Base-by-base conservation (phyloP, 176 grass and related monocot genomes). In the Calamus simplicifolius region DNA sequence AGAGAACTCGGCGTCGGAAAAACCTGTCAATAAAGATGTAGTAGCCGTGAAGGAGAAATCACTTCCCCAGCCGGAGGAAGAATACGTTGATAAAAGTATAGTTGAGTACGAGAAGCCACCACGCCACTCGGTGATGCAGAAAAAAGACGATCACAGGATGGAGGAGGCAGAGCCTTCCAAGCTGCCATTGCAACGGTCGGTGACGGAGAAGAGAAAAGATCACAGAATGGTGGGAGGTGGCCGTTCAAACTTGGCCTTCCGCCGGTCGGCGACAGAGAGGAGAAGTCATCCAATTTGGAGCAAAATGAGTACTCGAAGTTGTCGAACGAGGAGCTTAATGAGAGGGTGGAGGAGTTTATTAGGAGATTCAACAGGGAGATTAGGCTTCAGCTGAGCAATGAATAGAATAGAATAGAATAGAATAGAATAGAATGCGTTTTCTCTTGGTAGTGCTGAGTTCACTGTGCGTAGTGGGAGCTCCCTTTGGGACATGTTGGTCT, bases 321-420 rank as follows among this genome's bases (percentile, higher is more conserved):
- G 61, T 86, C 73, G 5, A 66, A 89, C 52, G 90, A 95, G 77
- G 90, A 89, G 74, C 86, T 95, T 5, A 95, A 89, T 48, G 57
- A 29, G 62, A 86, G 79, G 79, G 82, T 89, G 5, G 90, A 95
- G 67, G 86, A 89, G 63, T 95, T 95, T 72, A 95, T 95, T 43
- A 73, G 77, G 5, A 71, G 77, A 28, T 95, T 86, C 76, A 89
- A 95, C 60, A 72, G 63, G 52, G 74, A 95, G 74, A 95, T 95
- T 65, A 70, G 56, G 56, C 56, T 71, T 29, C 56, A 71, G 52
- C 18, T 52, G 26, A 29, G 49, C 6, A 67, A 67, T 19, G 27
- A 67, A 43, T 43, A 43, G 35, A 43, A 43, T 43, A n/a, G 27
- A 67, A 43, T 43, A 43, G 27, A 67, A 43, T 43, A 43, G 27